Evolutionary conservation across 169 alveolate species (phyloP).

Genomic region (Besnoitia besnoiti): DNA sequence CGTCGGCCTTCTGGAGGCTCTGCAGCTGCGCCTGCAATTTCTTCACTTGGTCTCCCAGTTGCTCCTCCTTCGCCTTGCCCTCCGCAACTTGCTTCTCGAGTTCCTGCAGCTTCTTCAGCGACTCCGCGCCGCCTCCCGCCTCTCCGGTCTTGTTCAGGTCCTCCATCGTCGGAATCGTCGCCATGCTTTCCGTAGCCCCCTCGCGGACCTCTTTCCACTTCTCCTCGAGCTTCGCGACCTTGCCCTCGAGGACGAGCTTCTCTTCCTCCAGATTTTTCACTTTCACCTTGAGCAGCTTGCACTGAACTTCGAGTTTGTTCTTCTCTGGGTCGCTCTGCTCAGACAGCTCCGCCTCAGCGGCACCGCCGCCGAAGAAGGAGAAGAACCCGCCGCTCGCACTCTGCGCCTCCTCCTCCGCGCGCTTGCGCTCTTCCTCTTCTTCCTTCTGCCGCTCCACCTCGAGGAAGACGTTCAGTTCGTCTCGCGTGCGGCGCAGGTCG

Average conservation of each 20-base stretch:
- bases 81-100: background rate
- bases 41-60: background rate
- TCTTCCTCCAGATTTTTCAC: background rate
- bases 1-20: background rate
- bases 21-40: background rate
- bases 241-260: background rate
- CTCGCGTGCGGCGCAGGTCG: background rate
- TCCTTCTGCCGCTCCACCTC: background rate
- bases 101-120: background rate
- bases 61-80: background rate
- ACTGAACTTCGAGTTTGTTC: background rate
- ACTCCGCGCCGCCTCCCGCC: background rate
- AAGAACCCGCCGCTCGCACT: background rate
- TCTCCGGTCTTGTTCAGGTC: background rate
- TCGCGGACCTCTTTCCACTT: background rate
- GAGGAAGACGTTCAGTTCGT: background rate
- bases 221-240: background rate
- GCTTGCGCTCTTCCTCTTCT: background rate
- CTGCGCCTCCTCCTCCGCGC: background rate
- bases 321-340: background rate
- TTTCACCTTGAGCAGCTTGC: constrained; percentile 5
- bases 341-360: background rate
- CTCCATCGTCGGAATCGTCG: constrained; percentile 37
- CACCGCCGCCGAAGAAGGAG: background rate
- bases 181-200: constrained; percentile 7